These are phyloP conservation scores for Takashimella koratensis DNA, from an alignment of 1,284 basidiomycete species.

Conservation along the genomic window DNA sequence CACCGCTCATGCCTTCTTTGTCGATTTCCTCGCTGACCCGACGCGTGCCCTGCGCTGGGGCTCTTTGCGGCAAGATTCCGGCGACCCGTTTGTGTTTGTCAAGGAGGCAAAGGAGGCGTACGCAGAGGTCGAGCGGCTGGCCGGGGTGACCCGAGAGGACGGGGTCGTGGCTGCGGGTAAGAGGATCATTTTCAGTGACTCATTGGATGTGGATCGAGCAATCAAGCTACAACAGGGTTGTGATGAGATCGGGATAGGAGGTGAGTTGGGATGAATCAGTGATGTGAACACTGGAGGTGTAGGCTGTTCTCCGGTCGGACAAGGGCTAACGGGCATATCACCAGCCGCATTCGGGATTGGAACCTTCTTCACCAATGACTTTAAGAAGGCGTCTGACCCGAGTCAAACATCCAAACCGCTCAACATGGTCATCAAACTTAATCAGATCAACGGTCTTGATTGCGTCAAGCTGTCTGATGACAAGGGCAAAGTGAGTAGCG, in stretches of 20 bases:
- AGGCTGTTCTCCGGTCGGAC: background rate
- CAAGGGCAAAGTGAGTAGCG: conserved; percentile 65
- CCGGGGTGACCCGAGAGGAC: conserved; percentile 49
- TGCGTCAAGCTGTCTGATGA: conserved; percentile 94
- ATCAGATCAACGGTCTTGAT: conserved; percentile 63
- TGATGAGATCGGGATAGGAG: conserved; percentile 67
- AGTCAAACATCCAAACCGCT: conserved; percentile 68
- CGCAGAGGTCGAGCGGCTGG: conserved; percentile 27
- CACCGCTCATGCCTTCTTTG: conserved; percentile 75
- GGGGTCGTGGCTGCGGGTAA: conserved; percentile 65
- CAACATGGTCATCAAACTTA: conserved; percentile 91
- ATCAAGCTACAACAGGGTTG: conserved; percentile 67
- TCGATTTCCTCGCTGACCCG: conserved; percentile 63
- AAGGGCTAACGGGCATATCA: background rate
- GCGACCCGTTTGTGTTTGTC: conserved; percentile 76
- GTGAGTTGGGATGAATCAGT: conserved; percentile 55
- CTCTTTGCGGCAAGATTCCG: conserved; percentile 86
- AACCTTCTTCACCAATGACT: conserved; percentile 86
- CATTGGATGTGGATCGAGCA: conserved; percentile 67
- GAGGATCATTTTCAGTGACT: conserved; percentile 76
- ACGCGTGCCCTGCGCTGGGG: conserved; percentile 67
- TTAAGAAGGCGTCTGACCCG: conserved; percentile 59
- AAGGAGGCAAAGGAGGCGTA: conserved; percentile 65
- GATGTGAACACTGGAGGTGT: too few species aligned
- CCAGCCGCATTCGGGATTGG: conserved; percentile 81